phyloP scores from a whole-genome alignment of 768 basidiomycete species.

The Lepiota brunneoincarnata region DNA sequence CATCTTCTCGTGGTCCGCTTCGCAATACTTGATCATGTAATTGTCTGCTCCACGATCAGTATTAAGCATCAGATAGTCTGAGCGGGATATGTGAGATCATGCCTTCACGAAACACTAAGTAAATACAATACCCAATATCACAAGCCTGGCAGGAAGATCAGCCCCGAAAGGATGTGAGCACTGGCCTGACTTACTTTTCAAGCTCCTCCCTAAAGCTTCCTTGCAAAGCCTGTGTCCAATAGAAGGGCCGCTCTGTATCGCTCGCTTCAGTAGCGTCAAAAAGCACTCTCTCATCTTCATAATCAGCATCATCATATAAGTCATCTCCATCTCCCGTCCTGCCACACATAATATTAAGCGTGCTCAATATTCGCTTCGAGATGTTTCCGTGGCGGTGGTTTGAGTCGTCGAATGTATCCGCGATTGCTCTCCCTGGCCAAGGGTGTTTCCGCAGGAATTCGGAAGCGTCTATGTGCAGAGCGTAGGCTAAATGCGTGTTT shows the following conservation, averaged over 20 bases:
- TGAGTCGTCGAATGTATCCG: conserved; percentile 85
- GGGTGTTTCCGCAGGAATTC: conserved; percentile 85
- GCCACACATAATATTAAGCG: conserved; percentile 81
- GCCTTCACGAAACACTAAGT: conserved; percentile 5
- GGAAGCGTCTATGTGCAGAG: conserved; percentile 64
- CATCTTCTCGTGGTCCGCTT: conserved; percentile 74
- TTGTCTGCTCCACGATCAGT: conserved; percentile 88
- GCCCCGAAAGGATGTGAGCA: conserved; percentile 1
- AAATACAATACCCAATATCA: conserved; percentile 62
- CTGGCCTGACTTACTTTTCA: conserved; percentile 61
- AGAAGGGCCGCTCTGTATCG: conserved; percentile 61
- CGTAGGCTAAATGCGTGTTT: background rate
- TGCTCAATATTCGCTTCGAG: conserved; percentile 64
- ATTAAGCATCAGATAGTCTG: conserved; percentile 91
- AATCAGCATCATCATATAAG: conserved; percentile 65
- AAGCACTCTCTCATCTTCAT: conserved; percentile 69
- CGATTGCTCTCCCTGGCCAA: conserved; percentile 81
- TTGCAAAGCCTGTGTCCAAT: conserved; percentile 80
- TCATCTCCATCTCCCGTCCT: conserved; percentile 76
- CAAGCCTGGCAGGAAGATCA: conserved; percentile 49
- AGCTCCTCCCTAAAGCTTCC: conserved; percentile 84
- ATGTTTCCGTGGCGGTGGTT: conserved; percentile 70
- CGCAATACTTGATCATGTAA: conserved; percentile 92
- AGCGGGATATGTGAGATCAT: conserved; percentile 5
- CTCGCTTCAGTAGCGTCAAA: conserved; percentile 64